These are phyloP conservation scores for Boletus subluridellus DNA, from an alignment of 1,284 basidiomycete genomes.

Conservation along the genomic window DNA sequence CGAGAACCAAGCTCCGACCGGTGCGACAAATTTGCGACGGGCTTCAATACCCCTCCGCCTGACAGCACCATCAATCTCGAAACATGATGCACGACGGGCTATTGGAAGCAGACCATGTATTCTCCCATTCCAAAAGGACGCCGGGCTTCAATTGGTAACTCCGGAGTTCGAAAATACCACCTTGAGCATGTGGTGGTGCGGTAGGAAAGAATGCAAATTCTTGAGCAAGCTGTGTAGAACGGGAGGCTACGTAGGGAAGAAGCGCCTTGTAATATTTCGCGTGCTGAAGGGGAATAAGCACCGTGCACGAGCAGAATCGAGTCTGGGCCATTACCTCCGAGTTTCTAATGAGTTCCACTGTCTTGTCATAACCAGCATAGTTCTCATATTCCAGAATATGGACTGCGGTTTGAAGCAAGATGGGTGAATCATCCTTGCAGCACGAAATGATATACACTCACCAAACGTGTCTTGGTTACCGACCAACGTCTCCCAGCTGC, in stretches of 20 bases:
- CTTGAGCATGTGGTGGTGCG: conserved; percentile 77
- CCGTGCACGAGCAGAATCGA: not conserved
- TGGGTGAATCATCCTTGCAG: not conserved
- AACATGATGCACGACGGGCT: not conserved
- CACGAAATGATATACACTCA: conserved; percentile 2
- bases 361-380: conserved; percentile 79
- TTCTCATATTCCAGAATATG: conserved; percentile 90
- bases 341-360: conserved; percentile 54
- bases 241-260: conserved; percentile 67
- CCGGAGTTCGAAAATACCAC: conserved; percentile 89
- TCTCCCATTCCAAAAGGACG: conserved; percentile 88
- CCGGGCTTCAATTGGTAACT: conserved; percentile 84
- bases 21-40: conserved; percentile 75
- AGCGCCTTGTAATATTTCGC: conserved; percentile 60
- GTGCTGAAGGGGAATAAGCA: conserved; percentile 45
- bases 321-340: conserved; percentile 48
- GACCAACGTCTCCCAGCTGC: conserved; percentile 86
- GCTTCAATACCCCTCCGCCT: conserved; percentile 89
- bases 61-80: conserved; percentile 8
- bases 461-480: conserved; percentile 85
- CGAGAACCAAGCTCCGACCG: conserved; percentile 92
- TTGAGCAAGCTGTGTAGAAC: conserved; percentile 77
- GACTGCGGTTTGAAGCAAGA: conserved; percentile 35
- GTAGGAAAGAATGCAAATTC: conserved; percentile 95
- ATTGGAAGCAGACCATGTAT: conserved; percentile 63